Percentiles rank a stretch among this genome's conserved stretches.
These are phyloP conservation scores for Globisporangium cylindrosporum DNA, from an alignment of 352 stramenopile genomes.

Conservation along the genomic window DNA sequence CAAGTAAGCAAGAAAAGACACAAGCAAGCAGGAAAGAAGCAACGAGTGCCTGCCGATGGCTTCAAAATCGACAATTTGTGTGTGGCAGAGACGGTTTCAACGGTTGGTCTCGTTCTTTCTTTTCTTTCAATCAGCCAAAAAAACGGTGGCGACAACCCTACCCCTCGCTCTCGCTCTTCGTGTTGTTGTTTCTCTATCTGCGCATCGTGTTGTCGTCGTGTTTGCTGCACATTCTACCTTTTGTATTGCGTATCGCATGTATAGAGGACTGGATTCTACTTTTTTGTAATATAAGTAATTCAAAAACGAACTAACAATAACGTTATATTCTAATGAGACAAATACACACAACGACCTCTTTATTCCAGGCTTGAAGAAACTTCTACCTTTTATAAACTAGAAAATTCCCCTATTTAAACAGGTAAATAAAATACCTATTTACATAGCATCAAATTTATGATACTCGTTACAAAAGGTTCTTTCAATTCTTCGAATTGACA, in stretches of 20 bases:
- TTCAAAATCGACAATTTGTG: not conserved
- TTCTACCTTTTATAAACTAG: too few species aligned
- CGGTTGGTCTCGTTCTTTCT: not conserved
- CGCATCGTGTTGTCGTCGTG: not conserved
- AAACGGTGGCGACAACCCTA: not conserved
- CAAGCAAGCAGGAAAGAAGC: not conserved
- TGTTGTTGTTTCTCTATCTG: conserved; percentile 4
- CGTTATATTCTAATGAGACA: not conserved
- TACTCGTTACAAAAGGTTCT: too few species aligned
- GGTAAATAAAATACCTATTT: too few species aligned
- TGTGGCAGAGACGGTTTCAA: conserved; percentile 1
- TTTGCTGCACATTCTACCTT: not conserved
- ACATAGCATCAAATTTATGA: too few species aligned
- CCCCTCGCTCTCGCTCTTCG: conserved; percentile 1
- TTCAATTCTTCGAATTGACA: too few species aligned
- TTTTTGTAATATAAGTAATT: too few species aligned
- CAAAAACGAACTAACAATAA: too few species aligned
- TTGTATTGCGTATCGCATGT: not conserved
- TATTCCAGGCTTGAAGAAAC: too few species aligned
- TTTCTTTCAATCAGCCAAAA: not conserved
- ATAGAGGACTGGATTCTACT: not conserved
- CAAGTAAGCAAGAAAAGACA: not conserved
- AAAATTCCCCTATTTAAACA: too few species aligned
- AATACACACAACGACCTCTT: too few species aligned
- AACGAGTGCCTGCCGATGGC: not conserved